Evolutionary conservation across 2,329 filamentous ascomycete species (phyloP).

Genomic region (Arachnomyces sp.): DNA sequence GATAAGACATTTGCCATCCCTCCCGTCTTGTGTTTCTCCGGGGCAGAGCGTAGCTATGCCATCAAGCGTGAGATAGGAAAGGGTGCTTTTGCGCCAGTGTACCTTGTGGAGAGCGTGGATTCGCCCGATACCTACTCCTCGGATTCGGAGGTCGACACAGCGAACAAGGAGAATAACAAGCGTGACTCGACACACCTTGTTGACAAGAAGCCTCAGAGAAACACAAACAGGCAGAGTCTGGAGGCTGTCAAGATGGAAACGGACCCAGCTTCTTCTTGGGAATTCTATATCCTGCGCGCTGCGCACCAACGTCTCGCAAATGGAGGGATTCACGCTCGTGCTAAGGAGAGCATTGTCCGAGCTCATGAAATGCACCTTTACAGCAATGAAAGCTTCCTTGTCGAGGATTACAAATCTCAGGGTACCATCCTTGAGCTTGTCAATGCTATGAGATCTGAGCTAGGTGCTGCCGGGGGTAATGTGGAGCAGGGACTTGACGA

Average conservation of each 20-base stretch:
- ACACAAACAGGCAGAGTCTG: conserved; percentile 45
- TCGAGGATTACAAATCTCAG: conserved; percentile 80
- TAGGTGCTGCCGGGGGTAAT: conserved; percentile 38
- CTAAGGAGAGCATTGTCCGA: conserved; percentile 66
- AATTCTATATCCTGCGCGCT: conserved; percentile 90
- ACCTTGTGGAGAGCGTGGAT: conserved; percentile 72
- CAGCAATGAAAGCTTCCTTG: conserved; percentile 77
- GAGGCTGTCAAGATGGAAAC: conserved; percentile 92
- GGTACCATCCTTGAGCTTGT: conserved; percentile 92
- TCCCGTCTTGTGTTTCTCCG: conserved; percentile 60
- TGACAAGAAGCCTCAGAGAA: conserved; percentile 30
- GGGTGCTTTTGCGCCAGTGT: conserved; percentile 91
- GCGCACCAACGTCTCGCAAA: conserved; percentile 64
- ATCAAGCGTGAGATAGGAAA: conserved; percentile 80
- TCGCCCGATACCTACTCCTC: conserved; percentile 31
- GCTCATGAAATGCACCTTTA: conserved; percentile 91
- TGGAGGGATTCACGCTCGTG: conserved; percentile 52
- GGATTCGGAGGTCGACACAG: conserved; percentile 26
- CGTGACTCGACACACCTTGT: conserved; percentile 47
- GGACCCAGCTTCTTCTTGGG: conserved; percentile 76
- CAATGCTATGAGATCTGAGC: conserved; percentile 70
- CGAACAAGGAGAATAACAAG: conserved; percentile 38
- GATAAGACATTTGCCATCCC: conserved; percentile 55
- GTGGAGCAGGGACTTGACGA: conserved; percentile 72
- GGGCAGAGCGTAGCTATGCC: conserved; percentile 59